Base-by-base conservation (phyloP, 306 rosid species). In the Vigna mungo region DNA sequence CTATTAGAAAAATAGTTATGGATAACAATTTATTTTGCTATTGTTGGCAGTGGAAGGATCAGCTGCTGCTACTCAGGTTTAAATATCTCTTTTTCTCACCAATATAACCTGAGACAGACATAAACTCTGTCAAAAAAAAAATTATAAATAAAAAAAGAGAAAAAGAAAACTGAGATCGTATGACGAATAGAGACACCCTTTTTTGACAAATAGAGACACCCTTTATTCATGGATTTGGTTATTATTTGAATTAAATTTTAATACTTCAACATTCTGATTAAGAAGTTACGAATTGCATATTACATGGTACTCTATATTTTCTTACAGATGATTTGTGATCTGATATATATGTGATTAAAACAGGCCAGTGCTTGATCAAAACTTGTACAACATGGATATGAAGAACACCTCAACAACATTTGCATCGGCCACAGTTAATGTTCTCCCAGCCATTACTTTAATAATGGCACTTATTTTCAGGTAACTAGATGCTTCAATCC, bases 341-440 rank as follows among this genome's bases (percentile, higher is more conserved):
- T 81, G 1, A 68, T 74, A 55, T 25, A 25, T 2, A 25, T 25
- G 32, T 36, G 21, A 71, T 78, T 44, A 71, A 63, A 53, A 62
- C 91, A 96, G 99, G 87, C 99, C 99, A 20, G 99, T 96, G 78
- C 94, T 96, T 23, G 99, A 96, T 78, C 99, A 96, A 74, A 96
- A 96, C 77, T 49, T 90, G 41, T 96, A 93, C 86, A 88, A 88
- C 78, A 21, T 96, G 93, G 99, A 98, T 3, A 88, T 96, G 96
- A 88, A 92, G 87, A 52, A 66, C 83, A 93, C 99, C 58, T 88
- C 99, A 47, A 94, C 99, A 80, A 96, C 99, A 20, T 96, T 92
- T 76, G 88, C 97, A 36, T 86, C 98, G 6, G 98, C 96, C 60
- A 71, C 71, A 1, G 71, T 93, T 68, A 96, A 96, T 64, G 83